Evolutionary conservation across 345 rosid species (phyloP), one percentile per base, ranked within the genome.

Genomic region (Dimocarpus longan): DNA sequence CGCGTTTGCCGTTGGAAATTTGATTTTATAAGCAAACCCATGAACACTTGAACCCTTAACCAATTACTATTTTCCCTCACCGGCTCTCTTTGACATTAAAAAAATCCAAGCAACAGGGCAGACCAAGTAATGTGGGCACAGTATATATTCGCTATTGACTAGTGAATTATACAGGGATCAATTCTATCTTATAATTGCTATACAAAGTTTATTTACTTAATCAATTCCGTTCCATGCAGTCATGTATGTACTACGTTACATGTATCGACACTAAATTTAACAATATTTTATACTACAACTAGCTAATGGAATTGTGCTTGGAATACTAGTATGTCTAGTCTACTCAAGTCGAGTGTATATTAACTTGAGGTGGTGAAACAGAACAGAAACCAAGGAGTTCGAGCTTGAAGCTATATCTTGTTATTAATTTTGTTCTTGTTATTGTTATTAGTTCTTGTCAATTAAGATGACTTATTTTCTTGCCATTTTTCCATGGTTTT

Each of bases 381-480:
- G 21, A 44, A 39, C 24, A 24, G 9, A 67, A 67, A 8, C 69
- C 6, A 13, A 16, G 22, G n/a, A 32, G 37, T 32, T 46, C 39
- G 32, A 22, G 40, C 24, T 46, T 22, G 39, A 32, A 32, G 37
- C 37, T 2, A 32, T 3, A 32, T 40, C n/a, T 9, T 43, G 0
- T 5, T 69, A 21, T 69, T 69, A 6, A 10, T 56, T 28, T 18
- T 15, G 22, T 24, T 52, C 18, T 52, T 50, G 22, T 28, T 26
- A 13, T 28, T 16, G 43, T 50, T 16, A 42, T 39, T 56, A 56
- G 21, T 3, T 42, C 7, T 42, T 68, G 71, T 42, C 13, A 44
- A 4, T 44, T 37, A 69, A 46, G 42, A 91, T 88, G 93, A 77
- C 73, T 64, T 77, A 70, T 54, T 54, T 66, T 79, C 81, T 79